Evolutionary conservation across 1,284 basidiomycete genomes (phyloP), one percentile per base, ranked within the genome.

Genomic region (Ustilago bromivora): DNA sequence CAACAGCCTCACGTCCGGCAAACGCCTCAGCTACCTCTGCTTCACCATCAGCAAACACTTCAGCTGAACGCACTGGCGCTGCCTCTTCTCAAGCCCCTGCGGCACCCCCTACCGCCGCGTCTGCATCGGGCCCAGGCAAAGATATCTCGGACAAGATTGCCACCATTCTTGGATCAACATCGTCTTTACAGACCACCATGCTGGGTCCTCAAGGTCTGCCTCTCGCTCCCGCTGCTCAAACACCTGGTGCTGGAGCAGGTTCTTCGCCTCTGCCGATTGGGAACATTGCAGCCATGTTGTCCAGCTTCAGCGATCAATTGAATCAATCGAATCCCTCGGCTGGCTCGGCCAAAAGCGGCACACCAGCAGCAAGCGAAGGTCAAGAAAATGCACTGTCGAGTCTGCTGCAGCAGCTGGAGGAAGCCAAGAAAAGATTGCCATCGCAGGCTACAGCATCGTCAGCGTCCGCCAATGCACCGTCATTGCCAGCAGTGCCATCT

Each of bases 71-170:
- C 9, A n/a, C 34, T 12, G 38, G 23, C 46, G 38, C 57, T 9
- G 28, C 13, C 2, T 28, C 41, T 41, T 5, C 52, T n/a, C 51
- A 46, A n/a, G 15, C 41, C 9, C 46, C 56, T 34, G 15, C 61
- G 10, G 32, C 67, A 8, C 35, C 59, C 13, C n/a, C 63, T 5
- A 32, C 62, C 4, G 9, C 56, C n/a, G 40, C 51, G 35, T 38
- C 63, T 3, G 40, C 51, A 4, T 11, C 56, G 2, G 56, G 55
- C 7, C 55, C 68, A 13, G 51, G 62, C 61, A 76, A 76, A 17
- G 74, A 76, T 46, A 66, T 76, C 32, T 76, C 69, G 23, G 69
- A 66, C 62, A 71, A 69, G 61, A 76, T 76, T 54, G 74, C 74
- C 12, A 69, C 74, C 43, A 71, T 76, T 40, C 66, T 76, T 17